Conservation (phyloP, 192 early-diverging fungal species). For the Coemansia sp. region DNA sequence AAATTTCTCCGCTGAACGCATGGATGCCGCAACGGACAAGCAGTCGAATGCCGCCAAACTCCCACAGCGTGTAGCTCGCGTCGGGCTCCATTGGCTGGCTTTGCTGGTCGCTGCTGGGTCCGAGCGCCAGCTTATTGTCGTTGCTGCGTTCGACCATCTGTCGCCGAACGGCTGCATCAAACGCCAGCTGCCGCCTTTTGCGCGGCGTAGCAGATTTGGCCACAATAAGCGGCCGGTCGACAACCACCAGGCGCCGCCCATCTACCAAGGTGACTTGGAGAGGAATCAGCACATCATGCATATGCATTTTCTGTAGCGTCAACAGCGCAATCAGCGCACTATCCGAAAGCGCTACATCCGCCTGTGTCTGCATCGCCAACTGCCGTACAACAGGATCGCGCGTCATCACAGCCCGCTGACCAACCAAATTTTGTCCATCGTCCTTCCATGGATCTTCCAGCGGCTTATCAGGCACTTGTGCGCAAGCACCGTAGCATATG, state of each 20-base stretch:
- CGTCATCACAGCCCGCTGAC: conserved; percentile 14
- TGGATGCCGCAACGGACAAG: conserved; percentile 44
- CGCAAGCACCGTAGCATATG: conserved; percentile 14
- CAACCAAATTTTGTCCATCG: background rate
- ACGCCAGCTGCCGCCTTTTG: conserved; percentile 29
- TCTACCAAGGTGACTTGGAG: conserved; percentile 14
- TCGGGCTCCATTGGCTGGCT: background rate
- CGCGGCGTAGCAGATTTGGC: conserved; percentile 31
- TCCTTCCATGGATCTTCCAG: conserved; percentile 8
- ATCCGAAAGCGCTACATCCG: conserved; percentile 37
- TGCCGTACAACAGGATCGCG: conserved; percentile 16
- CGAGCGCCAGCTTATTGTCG: conserved; percentile 19
- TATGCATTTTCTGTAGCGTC: conserved; percentile 34
- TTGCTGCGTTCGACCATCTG: conserved; percentile 10
- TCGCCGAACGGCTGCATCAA: conserved; percentile 11
- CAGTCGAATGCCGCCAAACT: conserved; percentile 37
- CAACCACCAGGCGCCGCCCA: conserved; percentile 13
- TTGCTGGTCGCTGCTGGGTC: background rate
- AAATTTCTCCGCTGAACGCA: conserved; percentile 15
- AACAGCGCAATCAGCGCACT: conserved; percentile 36
- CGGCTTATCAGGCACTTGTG: background rate
- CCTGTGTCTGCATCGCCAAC: conserved; percentile 19
- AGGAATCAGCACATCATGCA: conserved; percentile 34
- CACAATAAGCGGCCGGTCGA: conserved; percentile 32
- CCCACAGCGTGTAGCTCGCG: conserved; percentile 50